A percentile compares a stretch with the other conserved stretches of the same genome.
Conservation (phyloP, 2,329 filamentous ascomycete species). For the Aspergillus jensenii region DNA sequence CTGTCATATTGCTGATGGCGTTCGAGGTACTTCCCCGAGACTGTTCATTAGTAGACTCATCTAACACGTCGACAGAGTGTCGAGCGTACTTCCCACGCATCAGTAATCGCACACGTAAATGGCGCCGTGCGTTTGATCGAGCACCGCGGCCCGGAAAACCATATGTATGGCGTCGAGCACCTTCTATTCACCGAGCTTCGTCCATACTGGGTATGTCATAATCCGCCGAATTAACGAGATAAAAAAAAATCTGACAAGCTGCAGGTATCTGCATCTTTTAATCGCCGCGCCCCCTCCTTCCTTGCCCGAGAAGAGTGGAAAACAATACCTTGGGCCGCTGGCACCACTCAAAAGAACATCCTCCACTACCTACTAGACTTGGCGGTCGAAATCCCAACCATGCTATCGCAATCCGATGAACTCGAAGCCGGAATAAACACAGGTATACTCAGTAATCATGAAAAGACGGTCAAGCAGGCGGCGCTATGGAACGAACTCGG, state of each 20-base stretch:
- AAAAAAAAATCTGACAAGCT: not conserved
- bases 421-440: slow-evolving; percentile 25
- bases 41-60: not conserved
- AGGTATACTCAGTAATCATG: slow-evolving; percentile 27
- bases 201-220: slow-evolving; percentile 37
- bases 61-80: slow-evolving; percentile 28
- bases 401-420: slow-evolving; percentile 32
- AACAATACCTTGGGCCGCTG: slow-evolving; percentile 39
- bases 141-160: slow-evolving; percentile 40
- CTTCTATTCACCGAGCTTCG: slow-evolving; percentile 39
- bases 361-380: slow-evolving; percentile 39
- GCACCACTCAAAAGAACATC: slow-evolving; percentile 37
- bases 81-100: slow-evolving; percentile 35
- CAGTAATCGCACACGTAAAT: slow-evolving; percentile 33
- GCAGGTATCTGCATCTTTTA: slow-evolving; percentile 33
- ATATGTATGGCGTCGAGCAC: slow-evolving; percentile 42
- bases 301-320: slow-evolving; percentile 40
- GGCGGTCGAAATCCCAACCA: slow-evolving; percentile 34
- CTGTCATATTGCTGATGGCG: slow-evolving; percentile 38
- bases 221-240: not conserved
- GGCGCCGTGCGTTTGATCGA: slow-evolving; percentile 39
- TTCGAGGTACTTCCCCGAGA: slow-evolving; percentile 31
- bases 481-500: slow-evolving; percentile 36
- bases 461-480: slow-evolving; percentile 32
- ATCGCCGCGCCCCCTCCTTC: slow-evolving; percentile 34